A percentile compares a stretch with the other conserved stretches of the same genome.
phyloP scores from a whole-genome alignment of 2,329 filamentous ascomycete genomes.

The Cladophialophora chaetospira region DNA sequence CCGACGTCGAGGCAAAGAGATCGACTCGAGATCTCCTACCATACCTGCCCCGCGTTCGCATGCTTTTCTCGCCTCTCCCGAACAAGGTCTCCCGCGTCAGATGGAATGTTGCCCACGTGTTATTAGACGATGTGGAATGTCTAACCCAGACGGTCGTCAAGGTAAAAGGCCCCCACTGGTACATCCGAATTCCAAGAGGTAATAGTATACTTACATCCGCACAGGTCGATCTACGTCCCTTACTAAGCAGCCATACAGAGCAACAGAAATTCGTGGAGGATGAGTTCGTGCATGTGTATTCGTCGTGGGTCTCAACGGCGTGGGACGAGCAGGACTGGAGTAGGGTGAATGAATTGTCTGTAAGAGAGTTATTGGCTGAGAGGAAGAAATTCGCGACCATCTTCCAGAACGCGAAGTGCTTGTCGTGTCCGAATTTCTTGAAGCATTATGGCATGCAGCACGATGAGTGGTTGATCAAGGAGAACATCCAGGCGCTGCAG shows the following conservation, averaged over 20 bases:
- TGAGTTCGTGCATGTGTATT: constrained; percentile 68
- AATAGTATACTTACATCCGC: constrained; percentile 27
- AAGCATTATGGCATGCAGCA: constrained; percentile 97
- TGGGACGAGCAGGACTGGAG: constrained; percentile 84
- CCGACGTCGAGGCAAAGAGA: constrained; percentile 65
- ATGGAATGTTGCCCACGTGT: constrained; percentile 68
- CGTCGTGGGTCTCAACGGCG: constrained; percentile 69
- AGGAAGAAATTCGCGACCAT: constrained; percentile 64
- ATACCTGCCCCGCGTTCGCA: constrained; percentile 72
- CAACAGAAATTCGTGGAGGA: constrained; percentile 64
- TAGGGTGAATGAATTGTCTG: constrained; percentile 76
- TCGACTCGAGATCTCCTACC: constrained; percentile 85
- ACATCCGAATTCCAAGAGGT: constrained; percentile 55
- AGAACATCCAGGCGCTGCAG: constrained; percentile 85
- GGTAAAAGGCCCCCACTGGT: constrained; percentile 50
- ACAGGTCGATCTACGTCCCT: constrained; percentile 42
- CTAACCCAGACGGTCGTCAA: constrained; percentile 70
- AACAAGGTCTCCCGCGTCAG: constrained; percentile 67
- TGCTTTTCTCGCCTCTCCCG: constrained; percentile 68
- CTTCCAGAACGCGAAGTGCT: constrained; percentile 66
- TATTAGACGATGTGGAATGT: constrained; percentile 78
- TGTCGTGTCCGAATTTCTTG: constrained; percentile 74
- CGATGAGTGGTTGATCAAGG: constrained; percentile 93
- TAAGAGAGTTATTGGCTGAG: constrained; percentile 77
- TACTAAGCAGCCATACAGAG: constrained; percentile 48